Conservation (phyloP, 768 basidiomycete genomes). For the Myochromella boudieri region DNA sequence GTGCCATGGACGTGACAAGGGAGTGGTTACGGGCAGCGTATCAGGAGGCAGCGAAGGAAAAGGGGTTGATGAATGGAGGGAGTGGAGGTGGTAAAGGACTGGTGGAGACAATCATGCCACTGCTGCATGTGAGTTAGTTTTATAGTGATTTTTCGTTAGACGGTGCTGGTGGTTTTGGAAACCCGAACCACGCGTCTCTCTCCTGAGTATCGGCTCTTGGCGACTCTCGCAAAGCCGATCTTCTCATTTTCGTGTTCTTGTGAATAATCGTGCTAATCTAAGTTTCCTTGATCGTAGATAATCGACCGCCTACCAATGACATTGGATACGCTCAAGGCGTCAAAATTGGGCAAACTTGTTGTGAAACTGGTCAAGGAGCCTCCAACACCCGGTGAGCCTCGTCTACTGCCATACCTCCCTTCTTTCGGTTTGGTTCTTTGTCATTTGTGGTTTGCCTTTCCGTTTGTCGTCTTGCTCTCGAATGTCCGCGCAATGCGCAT, state of each 20-base stretch:
- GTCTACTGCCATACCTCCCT: constrained; percentile 16
- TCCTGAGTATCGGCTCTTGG: too few species aligned
- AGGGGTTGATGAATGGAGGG: constrained; percentile 79
- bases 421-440: not conserved
- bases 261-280: too few species aligned
- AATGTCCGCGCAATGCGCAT: too few species aligned
- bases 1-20: constrained; percentile 74
- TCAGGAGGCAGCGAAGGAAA: constrained; percentile 54
- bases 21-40: constrained; percentile 78
- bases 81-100: constrained; percentile 53
- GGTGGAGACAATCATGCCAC: constrained; percentile 80
- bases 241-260: too few species aligned
- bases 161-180: not conserved
- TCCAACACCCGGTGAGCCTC: constrained; percentile 74
- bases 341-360: constrained; percentile 80
- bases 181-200: too few species aligned
- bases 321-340: constrained; percentile 62
- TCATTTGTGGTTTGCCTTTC: not conserved
- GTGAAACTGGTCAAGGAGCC: constrained; percentile 76
- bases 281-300: too few species aligned
- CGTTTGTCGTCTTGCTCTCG: constrained; percentile 3
- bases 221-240: too few species aligned
- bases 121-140: constrained; percentile 70
- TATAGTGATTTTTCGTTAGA: not conserved
- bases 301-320: constrained; percentile 82